Evolutionary conservation across 2,329 filamentous ascomycete genomes (phyloP).

Genomic region (Trichoderma oligosporum): DNA sequence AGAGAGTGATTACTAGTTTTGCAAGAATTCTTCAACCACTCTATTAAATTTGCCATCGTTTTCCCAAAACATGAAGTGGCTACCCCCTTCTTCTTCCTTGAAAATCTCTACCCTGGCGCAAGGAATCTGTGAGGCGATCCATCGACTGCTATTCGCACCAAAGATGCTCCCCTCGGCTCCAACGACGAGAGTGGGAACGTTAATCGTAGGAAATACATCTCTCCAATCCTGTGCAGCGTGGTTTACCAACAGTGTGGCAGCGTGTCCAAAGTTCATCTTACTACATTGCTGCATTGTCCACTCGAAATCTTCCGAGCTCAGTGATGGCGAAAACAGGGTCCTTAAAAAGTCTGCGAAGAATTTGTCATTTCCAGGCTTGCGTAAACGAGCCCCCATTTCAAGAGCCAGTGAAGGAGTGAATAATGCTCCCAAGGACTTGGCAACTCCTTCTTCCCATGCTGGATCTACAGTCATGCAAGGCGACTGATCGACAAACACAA

Average conservation of each 20-base stretch:
- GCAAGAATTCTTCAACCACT: constrained; percentile 29
- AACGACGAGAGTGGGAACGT: constrained; percentile 30
- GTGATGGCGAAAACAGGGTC: constrained; percentile 26
- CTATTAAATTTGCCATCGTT: constrained; percentile 33
- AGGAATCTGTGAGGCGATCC: constrained; percentile 30
- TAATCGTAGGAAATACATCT: constrained; percentile 30
- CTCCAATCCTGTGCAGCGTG: constrained; percentile 30
- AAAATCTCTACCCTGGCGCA: constrained; percentile 27
- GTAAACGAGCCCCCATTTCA: neutral
- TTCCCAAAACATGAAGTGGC: constrained; percentile 35
- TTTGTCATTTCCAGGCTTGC: constrained; percentile 5
- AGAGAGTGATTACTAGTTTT: neutral
- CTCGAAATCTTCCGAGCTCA: constrained; percentile 26
- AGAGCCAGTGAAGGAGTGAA: constrained; percentile 23
- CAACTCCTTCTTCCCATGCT: constrained; percentile 27
- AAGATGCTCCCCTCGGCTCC: constrained; percentile 22
- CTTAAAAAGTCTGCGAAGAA: constrained; percentile 22
- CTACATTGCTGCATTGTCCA: constrained; percentile 27
- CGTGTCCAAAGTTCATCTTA: constrained; percentile 28
- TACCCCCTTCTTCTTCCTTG: constrained; percentile 31
- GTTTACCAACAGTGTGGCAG: constrained; percentile 28
- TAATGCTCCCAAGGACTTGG: constrained; percentile 23
- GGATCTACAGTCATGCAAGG: constrained; percentile 28
- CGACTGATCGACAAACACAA: constrained; percentile 33
- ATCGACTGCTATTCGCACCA: constrained; percentile 21